phyloP scores from a whole-genome alignment of 306 rosid species.

The Calophaca sinica region DNA sequence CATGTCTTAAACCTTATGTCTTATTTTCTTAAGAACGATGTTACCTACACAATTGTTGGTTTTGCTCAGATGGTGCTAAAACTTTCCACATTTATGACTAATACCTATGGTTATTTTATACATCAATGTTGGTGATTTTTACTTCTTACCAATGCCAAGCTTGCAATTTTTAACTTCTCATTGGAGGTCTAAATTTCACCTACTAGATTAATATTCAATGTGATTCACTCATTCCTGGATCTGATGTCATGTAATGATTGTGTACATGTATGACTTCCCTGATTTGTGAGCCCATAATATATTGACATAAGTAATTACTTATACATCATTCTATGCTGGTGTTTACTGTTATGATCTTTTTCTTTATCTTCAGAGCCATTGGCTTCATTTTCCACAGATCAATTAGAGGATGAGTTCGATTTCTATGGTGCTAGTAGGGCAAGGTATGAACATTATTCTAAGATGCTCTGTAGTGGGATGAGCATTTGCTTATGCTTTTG shows the following conservation, averaged over 20 bases:
- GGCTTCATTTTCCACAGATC: constrained; percentile 54
- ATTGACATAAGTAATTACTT: constrained; percentile 21
- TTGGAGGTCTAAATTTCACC: background rate
- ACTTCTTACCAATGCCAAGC: constrained; percentile 5
- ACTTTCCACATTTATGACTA: constrained; percentile 1
- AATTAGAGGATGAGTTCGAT: constrained; percentile 57
- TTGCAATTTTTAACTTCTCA: constrained; percentile 8
- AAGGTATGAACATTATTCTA: constrained; percentile 60
- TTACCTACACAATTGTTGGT: constrained; percentile 6
- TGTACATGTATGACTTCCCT: constrained; percentile 10
- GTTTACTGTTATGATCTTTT: constrained; percentile 37
- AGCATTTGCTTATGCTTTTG: constrained; percentile 41
- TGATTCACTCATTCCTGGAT: constrained; percentile 35
- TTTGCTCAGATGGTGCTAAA: constrained; percentile 23
- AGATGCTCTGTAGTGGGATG: constrained; percentile 26
- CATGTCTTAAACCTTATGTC: constrained; percentile 14
- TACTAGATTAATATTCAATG: constrained; percentile 29
- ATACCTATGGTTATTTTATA: constrained; percentile 3
- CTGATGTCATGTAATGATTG: constrained; percentile 25
- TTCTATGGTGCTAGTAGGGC: constrained; percentile 46
- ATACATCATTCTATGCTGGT: constrained; percentile 37
- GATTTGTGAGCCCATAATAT: constrained; percentile 27
- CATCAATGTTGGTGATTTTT: constrained; percentile 30
- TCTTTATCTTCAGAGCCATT: constrained; percentile 57
- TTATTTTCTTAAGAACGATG: constrained; percentile 14